Evolutionary conservation across 192 early-diverging fungal genomes (phyloP).

Genomic region (Coemansia sp.): DNA sequence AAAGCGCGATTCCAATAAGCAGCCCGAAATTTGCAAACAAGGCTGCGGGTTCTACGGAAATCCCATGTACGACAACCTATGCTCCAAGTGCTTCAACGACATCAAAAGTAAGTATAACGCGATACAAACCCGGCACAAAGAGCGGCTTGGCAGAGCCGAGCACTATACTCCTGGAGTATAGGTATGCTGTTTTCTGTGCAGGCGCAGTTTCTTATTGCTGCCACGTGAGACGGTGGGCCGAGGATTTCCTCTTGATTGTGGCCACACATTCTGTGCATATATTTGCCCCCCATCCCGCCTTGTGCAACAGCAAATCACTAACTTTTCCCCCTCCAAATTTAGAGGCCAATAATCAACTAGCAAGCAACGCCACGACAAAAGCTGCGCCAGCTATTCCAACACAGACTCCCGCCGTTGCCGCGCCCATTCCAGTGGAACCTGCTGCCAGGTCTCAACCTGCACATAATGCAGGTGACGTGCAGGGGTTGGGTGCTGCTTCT

Average conservation of each 20-base stretch:
- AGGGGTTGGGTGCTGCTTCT: constrained; percentile 5
- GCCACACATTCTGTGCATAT: constrained; percentile 21
- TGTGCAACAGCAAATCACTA: constrained; percentile 11
- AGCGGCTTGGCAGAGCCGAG: neutral
- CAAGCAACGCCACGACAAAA: constrained; percentile 19
- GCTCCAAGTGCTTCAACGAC: constrained; percentile 76
- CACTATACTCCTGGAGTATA: neutral
- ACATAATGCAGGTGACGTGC: constrained; percentile 9
- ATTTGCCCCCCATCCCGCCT: constrained; percentile 23
- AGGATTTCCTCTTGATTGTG: neutral
- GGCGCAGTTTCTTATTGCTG: neutral
- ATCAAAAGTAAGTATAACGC: constrained; percentile 34
- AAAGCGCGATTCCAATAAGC: constrained; percentile 61
- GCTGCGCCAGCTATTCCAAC: constrained; percentile 16
- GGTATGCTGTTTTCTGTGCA: neutral
- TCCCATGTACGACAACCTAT: constrained; percentile 69
- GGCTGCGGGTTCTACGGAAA: constrained; percentile 75
- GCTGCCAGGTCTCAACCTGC: constrained; percentile 13
- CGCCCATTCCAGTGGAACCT: constrained; percentile 2
- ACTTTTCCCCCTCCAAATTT: constrained; percentile 16
- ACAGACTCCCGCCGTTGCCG: constrained; percentile 2
- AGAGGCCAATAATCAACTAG: constrained; percentile 31
- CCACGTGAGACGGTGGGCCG: constrained; percentile 2
- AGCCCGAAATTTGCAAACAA: constrained; percentile 61
- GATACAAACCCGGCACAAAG: neutral